These are phyloP conservation scores for Oenanthe javanica DNA, from an alignment of 140 eudicot species.

Conservation along the genomic window DNA sequence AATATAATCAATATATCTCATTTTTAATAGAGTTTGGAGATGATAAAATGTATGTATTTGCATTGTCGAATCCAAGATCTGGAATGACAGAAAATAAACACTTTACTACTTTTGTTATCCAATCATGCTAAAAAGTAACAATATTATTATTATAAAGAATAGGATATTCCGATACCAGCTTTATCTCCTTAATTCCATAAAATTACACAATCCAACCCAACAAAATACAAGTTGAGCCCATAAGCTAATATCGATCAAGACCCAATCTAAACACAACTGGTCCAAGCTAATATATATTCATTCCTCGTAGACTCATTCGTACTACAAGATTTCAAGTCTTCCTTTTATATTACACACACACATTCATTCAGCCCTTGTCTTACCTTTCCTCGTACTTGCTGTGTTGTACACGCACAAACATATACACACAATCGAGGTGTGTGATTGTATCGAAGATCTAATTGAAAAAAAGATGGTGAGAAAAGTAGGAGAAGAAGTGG, in stretches of 20 bases:
- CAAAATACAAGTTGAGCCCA: background rate
- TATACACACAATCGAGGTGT: background rate
- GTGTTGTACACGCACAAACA: background rate
- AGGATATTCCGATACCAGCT: too few relatives aligned
- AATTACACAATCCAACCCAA: background rate
- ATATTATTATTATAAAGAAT: too few relatives aligned
- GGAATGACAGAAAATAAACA: too few relatives aligned
- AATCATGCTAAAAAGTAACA: too few relatives aligned
- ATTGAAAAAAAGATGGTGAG: conserved; percentile 29
- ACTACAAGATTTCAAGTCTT: background rate
- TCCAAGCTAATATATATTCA: background rate
- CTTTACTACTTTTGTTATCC: too few relatives aligned
- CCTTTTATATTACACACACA: background rate
- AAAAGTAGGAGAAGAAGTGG: conserved; percentile 43
- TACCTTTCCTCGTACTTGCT: background rate
- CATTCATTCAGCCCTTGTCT: background rate
- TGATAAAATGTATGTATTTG: too few relatives aligned
- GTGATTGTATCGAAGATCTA: background rate
- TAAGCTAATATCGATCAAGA: background rate
- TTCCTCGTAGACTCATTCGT: background rate
- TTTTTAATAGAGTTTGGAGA: too few relatives aligned
- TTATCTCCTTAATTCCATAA: too few relatives aligned
- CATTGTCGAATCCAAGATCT: too few relatives aligned
- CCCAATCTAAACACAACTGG: background rate
- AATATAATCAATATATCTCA: too few relatives aligned